These are phyloP conservation scores for Petasospora fabianii DNA, from an alignment of 1,139 yeast species.

Conservation along the genomic window DNA sequence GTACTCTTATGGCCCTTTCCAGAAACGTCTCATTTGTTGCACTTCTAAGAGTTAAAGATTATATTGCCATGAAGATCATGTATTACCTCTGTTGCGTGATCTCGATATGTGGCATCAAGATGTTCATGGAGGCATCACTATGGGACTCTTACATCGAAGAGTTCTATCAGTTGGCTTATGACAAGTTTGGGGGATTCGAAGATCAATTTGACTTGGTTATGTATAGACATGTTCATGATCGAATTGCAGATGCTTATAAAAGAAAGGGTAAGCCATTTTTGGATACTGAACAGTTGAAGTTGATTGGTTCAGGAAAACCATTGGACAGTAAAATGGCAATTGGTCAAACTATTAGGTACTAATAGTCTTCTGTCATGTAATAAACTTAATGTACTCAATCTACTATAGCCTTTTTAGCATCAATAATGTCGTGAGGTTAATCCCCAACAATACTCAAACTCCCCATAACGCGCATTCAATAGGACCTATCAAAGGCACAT, in stretches of 20 bases:
- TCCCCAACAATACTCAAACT: too few relatives aligned
- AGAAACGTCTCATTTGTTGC: slow-evolving; percentile 7
- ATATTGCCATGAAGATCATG: slow-evolving; percentile 22
- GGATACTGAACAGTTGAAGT: slow-evolving; percentile 9
- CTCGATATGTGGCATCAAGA: slow-evolving; percentile 22
- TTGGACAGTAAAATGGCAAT: slow-evolving; percentile 1
- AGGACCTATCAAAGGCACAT: too few relatives aligned
- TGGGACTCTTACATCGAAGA: slow-evolving; percentile 28
- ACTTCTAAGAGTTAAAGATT: slow-evolving; percentile 16
- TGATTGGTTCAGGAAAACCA: slow-evolving; percentile 13
- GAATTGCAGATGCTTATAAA: slow-evolving; percentile 7
- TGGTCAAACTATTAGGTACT: not conserved
- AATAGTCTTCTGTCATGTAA: too few relatives aligned
- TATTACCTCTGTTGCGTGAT: slow-evolving; percentile 20
- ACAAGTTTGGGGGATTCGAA: slow-evolving; percentile 18
- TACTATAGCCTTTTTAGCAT: too few relatives aligned
- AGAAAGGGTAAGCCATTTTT: slow-evolving; percentile 15
- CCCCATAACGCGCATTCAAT: too few relatives aligned
- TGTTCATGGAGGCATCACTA: slow-evolving; percentile 15
- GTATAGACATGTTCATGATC: slow-evolving; percentile 14
- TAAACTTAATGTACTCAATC: too few relatives aligned
- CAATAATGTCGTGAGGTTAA: too few relatives aligned
- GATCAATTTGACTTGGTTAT: slow-evolving; percentile 17
- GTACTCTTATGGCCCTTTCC: slow-evolving; percentile 14
- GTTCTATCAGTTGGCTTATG: slow-evolving; percentile 14